Base-by-base conservation (phyloP, 2,329 filamentous ascomycete species). In the Pyricularia grisea region DNA sequence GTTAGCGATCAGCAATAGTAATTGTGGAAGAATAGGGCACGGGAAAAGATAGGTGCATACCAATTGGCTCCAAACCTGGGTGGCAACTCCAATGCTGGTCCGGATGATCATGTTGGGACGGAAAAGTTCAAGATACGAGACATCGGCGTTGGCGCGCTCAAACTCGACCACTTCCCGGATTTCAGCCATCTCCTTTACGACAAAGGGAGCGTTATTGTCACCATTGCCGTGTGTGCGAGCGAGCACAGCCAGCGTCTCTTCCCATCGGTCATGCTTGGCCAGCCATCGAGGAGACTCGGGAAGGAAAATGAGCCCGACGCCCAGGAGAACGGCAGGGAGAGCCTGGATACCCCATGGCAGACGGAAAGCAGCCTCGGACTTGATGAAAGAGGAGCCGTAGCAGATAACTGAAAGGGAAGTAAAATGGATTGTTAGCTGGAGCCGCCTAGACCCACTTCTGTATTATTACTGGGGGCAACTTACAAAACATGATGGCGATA, bases 81-180 rank as follows among this genome's bases (percentile, higher is more conserved):
- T 90, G 76, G 91, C 92, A 61, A 92, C 75, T 71, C 89, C 91
- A 71, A 92, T 89, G 72, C 89, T 81, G 10, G 89, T 91, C 33
- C 91, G 86, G 79, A 92, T 90, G 76, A 92, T 82, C 88, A 92
- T 92, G n/a, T 81, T 81, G 1, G 91, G 90, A 72, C 84, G 86
- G 79, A 95, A 85, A 0, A 95, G 84, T 75, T 94, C 91, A 1
- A 88, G 73, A 75, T 91, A 92, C 10, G 86, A 87, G 25, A 92
- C 89, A 72, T 93, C 84, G 17, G 87, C 81, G 75, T 92, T 90
- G 30, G 83, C 80, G 23, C 87, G 84, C 78, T 95, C 92, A 71
- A 94, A 91, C 67, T 92, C 89, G 73, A 90, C 86, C 77, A 88
- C 89, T 58, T 90, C 87, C 72, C 87, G 85, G 75, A 95, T 94